Evolutionary conservation across 2,329 filamentous ascomycete species (phyloP).

Genomic region (Grosmannia clavigera): DNA sequence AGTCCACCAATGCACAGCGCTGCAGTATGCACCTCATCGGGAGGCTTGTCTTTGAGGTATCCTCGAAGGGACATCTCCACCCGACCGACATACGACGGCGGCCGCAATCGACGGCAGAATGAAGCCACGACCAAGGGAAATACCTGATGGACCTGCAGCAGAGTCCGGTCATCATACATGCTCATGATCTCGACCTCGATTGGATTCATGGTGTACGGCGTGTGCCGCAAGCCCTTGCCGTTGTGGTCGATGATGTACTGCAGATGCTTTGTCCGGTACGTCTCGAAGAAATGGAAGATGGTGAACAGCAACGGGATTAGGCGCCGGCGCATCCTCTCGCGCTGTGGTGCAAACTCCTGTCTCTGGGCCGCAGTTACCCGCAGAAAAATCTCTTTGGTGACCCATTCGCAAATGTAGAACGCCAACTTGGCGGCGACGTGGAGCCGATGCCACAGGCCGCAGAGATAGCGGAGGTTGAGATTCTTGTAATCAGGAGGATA

Average conservation of each 20-base stretch:
- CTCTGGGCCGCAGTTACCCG: constrained; percentile 42
- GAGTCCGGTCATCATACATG: constrained; percentile 51
- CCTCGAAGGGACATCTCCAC: constrained; percentile 51
- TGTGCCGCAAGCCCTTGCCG: constrained; percentile 35
- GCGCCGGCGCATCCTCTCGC: constrained; percentile 51
- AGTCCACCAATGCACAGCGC: constrained; percentile 49
- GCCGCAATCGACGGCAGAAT: constrained; percentile 48
- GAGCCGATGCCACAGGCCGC: constrained; percentile 52
- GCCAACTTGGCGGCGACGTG: constrained; percentile 53
- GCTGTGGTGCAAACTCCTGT: constrained; percentile 46
- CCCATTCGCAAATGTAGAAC: constrained; percentile 49
- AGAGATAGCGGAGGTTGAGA: constrained; percentile 48
- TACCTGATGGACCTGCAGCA: constrained; percentile 50
- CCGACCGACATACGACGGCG: constrained; percentile 51
- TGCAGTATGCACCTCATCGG: constrained; percentile 50
- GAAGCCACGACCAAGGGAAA: constrained; percentile 54
- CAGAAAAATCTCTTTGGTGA: constrained; percentile 53
- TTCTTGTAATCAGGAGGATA: constrained; percentile 40
- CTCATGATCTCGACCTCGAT: constrained; percentile 50
- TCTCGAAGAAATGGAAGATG: constrained; percentile 57
- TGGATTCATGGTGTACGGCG: constrained; percentile 48
- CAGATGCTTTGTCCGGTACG: constrained; percentile 46
- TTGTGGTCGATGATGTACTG: constrained; percentile 40
- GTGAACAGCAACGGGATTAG: constrained; percentile 53
- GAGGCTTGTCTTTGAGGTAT: constrained; percentile 49